phyloP scores from a whole-genome alignment of 768 basidiomycete genomes.

The Tricholoma hemisulphureum region DNA sequence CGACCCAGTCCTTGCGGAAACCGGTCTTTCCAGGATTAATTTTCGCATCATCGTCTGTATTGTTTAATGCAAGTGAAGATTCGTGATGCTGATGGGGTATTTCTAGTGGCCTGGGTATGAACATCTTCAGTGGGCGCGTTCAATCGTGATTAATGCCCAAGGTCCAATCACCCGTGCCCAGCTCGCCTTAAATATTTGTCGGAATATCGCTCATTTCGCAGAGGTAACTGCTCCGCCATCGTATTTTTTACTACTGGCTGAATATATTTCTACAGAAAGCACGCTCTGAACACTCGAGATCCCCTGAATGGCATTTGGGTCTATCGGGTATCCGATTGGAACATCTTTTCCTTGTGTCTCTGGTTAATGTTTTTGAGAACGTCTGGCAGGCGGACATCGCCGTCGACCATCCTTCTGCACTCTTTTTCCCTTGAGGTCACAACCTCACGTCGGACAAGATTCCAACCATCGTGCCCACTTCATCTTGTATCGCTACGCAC shows the following conservation, averaged over 20 bases:
- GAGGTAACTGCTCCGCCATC: conserved; percentile 26
- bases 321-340: conserved; percentile 36
- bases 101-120: conserved; percentile 50
- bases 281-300: conserved; percentile 18
- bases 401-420: conserved; percentile 24
- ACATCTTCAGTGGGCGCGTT: conserved; percentile 36
- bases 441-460: not conserved
- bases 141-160: conserved; percentile 30
- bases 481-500: not conserved
- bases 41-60: conserved; percentile 36
- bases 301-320: conserved; percentile 34
- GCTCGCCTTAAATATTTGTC: conserved; percentile 36
- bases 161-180: conserved; percentile 42
- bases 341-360: conserved; percentile 41
- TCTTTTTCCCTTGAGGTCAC: not conserved
- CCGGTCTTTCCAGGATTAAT: conserved; percentile 28
- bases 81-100: not conserved
- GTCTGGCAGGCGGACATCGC: conserved; percentile 52
- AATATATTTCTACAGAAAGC: conserved; percentile 24
- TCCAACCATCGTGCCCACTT: not conserved
- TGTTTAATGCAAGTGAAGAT: not conserved
- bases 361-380: conserved; percentile 43
- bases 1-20: conserved; percentile 36
- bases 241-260: not conserved
- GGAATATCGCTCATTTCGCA: conserved; percentile 35